Evolutionary conservation across 2,329 filamentous ascomycete genomes (phyloP), one percentile per base, ranked within the genome.

Genomic region (Parasarocladium wereldwijsianum): DNA sequence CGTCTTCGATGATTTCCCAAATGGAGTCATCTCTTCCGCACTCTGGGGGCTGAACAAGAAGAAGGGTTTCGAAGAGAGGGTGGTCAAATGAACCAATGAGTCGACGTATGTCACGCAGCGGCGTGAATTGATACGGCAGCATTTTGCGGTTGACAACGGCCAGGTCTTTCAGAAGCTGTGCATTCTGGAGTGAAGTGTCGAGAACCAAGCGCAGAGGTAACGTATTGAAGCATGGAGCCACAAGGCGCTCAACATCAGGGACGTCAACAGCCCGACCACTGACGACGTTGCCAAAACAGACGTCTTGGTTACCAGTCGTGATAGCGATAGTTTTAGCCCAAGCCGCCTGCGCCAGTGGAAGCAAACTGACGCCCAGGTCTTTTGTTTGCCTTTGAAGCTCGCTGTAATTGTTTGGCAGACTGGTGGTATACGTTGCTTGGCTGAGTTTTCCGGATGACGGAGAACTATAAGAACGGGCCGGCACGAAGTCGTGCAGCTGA

Each of bases 211-310:
- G 68, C 2, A 85, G 46, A 0, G 86, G 84, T 9, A 93, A 54
- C 0, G 86, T 93, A 45, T 93, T 94, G 60, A 94, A 93, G 47
- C 84, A 93, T 0, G 86, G 86, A 0, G 82, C 84, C n/a, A 92
- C 69, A 5, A 93, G 65, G 4, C 64, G 59, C 21, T 86, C 74
- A 8, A 87, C 58, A 0, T 66, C 68, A 5, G 77, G 64, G 3
- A 86, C 49, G 0, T 70, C 54, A 8, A 82, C 46, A 1, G 74
- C 76, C 6, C 86, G 72, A 2, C 86, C 85, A 43, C 73, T 86
- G 33, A 87, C 66, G 3, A 94, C 76, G 41, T 83, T 90, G 1
- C 87, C 86, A 43, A 94, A 93, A 47, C 82, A 90, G 5, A 93
- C 43, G 43, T 93, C 85, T 0, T 56, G 47, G 5, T 58, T 55